Evolutionary conservation across 2,329 filamentous ascomycete species (phyloP).

Genomic region (Trichophyton verrucosum): DNA sequence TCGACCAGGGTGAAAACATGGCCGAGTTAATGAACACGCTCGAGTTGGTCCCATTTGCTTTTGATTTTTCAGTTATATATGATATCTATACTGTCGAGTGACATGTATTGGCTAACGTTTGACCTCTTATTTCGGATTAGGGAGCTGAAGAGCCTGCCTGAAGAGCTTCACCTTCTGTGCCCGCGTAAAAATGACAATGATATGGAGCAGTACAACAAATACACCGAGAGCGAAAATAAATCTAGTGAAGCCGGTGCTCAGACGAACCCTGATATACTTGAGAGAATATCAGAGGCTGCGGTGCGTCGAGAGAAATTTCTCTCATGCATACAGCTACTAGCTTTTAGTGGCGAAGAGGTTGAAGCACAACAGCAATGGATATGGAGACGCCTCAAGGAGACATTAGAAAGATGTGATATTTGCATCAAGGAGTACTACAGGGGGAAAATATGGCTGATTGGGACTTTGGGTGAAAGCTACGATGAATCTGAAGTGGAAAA

Average conservation of each 20-base stretch:
- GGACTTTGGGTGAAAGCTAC: conserved; percentile 47
- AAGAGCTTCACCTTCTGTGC: conserved; percentile 53
- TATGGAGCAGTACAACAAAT: conserved; percentile 49
- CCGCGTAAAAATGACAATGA: conserved; percentile 54
- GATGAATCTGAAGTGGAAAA: conserved; percentile 36
- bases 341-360: conserved; percentile 49
- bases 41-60: conserved; percentile 22
- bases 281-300: conserved; percentile 44
- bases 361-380: conserved; percentile 51
- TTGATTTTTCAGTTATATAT: not conserved
- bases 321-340: conserved; percentile 56
- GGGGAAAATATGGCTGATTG: conserved; percentile 50
- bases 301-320: conserved; percentile 50
- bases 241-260: conserved; percentile 36
- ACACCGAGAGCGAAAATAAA: conserved; percentile 6
- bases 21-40: conserved; percentile 33
- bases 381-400: conserved; percentile 43
- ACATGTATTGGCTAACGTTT: conserved; percentile 3
- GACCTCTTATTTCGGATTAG: conserved; percentile 15
- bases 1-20: conserved; percentile 12
- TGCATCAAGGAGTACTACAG: conserved; percentile 66
- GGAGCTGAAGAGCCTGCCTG: conserved; percentile 33
- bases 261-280: conserved; percentile 18
- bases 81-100: not conserved
- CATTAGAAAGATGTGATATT: conserved; percentile 52